Evolutionary conservation across 495 filamentous ascomycete species (phyloP).

Genomic region (Ramalina peruviana): DNA sequence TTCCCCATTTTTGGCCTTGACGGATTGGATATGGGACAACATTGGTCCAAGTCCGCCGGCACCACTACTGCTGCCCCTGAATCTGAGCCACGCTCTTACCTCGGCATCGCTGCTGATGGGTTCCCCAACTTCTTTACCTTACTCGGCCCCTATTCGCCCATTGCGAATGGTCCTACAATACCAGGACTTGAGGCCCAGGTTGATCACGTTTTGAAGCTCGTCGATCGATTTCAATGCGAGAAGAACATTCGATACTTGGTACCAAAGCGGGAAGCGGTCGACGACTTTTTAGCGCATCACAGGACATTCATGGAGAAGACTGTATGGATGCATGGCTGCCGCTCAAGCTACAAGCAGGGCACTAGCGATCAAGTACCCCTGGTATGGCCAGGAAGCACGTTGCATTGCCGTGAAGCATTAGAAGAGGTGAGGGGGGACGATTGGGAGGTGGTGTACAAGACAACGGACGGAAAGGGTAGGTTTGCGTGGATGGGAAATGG

Average conservation of each 20-base stretch:
- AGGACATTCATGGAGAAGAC: slow-evolving; percentile 34
- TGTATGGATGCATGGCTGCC: slow-evolving; percentile 33
- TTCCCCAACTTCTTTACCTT: slow-evolving; percentile 56
- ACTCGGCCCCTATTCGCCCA: slow-evolving; percentile 31
- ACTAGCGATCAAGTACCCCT: slow-evolving; percentile 24
- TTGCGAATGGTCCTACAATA: slow-evolving; percentile 33
- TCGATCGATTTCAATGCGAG: slow-evolving; percentile 35
- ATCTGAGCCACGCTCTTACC: slow-evolving; percentile 35
- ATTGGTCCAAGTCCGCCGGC: slow-evolving; percentile 28
- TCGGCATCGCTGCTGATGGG: slow-evolving; percentile 42
- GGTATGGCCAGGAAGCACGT: slow-evolving; percentile 31
- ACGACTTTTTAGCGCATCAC: slow-evolving; percentile 31
- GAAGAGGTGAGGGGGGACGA: slow-evolving; percentile 34
- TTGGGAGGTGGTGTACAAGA: slow-evolving; percentile 30
- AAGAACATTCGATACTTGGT: slow-evolving; percentile 28
- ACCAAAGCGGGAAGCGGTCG: slow-evolving; percentile 27
- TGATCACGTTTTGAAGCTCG: slow-evolving; percentile 39
- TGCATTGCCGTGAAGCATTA: slow-evolving; percentile 39
- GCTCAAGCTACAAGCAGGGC: slow-evolving; percentile 40
- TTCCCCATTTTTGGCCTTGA: slow-evolving; percentile 36
- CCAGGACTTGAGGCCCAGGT: slow-evolving; percentile 32
- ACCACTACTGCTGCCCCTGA: too few relatives aligned
- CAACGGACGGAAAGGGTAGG: slow-evolving; percentile 20
- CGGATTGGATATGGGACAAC: slow-evolving; percentile 32
- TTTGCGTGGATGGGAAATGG: slow-evolving; percentile 39